These are phyloP conservation scores for Aspergillus olivimuriae DNA, from an alignment of 495 filamentous ascomycete species.

Conservation along the genomic window DNA sequence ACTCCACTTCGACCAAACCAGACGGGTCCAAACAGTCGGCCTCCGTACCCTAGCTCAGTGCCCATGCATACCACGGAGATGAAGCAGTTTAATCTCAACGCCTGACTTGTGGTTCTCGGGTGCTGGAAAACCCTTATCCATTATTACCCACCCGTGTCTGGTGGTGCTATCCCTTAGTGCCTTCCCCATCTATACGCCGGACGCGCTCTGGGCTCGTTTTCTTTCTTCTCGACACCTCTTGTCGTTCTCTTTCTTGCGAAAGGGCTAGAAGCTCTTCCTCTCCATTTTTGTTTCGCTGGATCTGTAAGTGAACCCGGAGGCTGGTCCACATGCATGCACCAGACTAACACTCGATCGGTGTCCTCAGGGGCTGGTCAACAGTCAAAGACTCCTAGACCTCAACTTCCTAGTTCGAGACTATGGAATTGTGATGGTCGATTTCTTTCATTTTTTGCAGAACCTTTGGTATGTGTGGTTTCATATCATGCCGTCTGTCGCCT, in stretches of 20 bases:
- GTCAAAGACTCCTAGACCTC: conserved; percentile 8
- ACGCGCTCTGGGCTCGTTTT: conserved; percentile 6
- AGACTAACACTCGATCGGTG: conserved; percentile 9
- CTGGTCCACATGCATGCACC: too few species aligned
- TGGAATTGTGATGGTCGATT: conserved; percentile 8
- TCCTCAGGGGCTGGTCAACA: conserved; percentile 10
- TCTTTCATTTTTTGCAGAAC: conserved; percentile 11
- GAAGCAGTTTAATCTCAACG: conserved; percentile 14
- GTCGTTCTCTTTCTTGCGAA: conserved; percentile 7
- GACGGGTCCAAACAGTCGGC: conserved; percentile 8
- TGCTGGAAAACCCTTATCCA: conserved; percentile 18
- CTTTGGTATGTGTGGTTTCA: conserved; percentile 1
- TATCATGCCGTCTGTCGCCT: background rate
- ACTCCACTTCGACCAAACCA: conserved; percentile 11
- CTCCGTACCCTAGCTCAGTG: conserved; percentile 5
- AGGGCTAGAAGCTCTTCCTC: conserved; percentile 21
- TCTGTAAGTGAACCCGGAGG: too few species aligned
- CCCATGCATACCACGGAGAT: conserved; percentile 10
- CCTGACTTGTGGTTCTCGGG: conserved; percentile 17
- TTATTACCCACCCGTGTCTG: conserved; percentile 16
- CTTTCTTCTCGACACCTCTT: conserved; percentile 5
- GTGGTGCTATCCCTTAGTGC: conserved; percentile 8
- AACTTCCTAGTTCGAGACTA: conserved; percentile 8
- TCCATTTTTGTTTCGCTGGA: conserved; percentile 6
- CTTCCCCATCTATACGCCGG: too few species aligned